Conservation (phyloP, 73 alveolate species). For the Tetrahymena malaccensis region DNA sequence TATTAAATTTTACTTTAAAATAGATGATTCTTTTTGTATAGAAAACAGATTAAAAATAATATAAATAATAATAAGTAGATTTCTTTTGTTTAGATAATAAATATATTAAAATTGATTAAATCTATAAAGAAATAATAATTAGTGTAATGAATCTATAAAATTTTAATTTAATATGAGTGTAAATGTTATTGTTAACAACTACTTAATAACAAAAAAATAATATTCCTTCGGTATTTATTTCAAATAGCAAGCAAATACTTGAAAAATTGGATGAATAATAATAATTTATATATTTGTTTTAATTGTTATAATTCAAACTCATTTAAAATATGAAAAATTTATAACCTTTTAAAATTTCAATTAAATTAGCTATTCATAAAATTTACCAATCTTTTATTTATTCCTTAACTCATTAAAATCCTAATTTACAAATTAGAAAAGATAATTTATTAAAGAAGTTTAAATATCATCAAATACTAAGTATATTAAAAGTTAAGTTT, state of each 20-base stretch:
- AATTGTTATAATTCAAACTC: neutral
- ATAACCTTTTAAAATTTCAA: neutral
- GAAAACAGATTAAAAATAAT: too few relatives aligned
- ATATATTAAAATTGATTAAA: too few relatives aligned
- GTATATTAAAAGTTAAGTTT: neutral
- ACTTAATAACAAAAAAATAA: neutral
- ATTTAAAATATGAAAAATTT: neutral
- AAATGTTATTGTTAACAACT: neutral
- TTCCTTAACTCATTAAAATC: neutral
- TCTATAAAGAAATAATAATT: too few relatives aligned
- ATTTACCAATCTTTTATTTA: neutral
- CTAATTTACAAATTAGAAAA: neutral
- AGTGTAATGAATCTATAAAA: too few relatives aligned
- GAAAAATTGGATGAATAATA: neutral
- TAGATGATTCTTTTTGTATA: too few relatives aligned
- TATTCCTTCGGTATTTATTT: neutral
- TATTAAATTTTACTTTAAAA: too few relatives aligned
- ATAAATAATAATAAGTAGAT: too few relatives aligned
- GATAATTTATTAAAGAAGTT: neutral
- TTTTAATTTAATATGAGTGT: too few relatives aligned
- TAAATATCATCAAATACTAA: neutral
- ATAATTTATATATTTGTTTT: neutral
- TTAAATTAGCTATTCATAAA: neutral
- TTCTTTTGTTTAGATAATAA: too few relatives aligned
- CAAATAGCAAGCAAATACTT: neutral